Conservation (phyloP, 108 stramenopile species). For the Parmales sp. region DNA sequence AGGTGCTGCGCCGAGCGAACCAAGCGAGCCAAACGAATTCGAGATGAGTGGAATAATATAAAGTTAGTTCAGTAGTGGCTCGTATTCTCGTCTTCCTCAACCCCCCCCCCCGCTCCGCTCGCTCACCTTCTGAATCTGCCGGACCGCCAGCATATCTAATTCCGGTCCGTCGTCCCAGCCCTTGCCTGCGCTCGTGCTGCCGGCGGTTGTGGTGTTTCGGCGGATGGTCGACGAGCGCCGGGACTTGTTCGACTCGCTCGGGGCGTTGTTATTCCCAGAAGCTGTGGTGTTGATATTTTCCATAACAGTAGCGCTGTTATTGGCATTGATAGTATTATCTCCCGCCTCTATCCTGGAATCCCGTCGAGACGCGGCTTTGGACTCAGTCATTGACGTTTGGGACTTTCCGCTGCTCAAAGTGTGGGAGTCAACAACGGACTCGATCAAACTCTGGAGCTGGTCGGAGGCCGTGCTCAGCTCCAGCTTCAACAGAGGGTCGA, state of each 20-base stretch:
- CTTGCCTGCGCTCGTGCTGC: background rate
- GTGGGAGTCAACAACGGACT: background rate
- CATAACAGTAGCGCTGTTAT: background rate
- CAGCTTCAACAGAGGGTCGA: conserved; percentile 15
- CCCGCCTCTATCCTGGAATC: no score
- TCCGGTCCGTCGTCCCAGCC: background rate
- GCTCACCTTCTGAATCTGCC: conserved; percentile 27
- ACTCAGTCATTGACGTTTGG: background rate
- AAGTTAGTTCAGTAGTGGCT: no score
- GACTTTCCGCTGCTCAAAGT: background rate
- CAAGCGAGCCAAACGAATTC: no score
- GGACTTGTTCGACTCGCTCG: background rate
- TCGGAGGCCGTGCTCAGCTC: conserved; percentile 12
- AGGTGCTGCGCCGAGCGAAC: no score
- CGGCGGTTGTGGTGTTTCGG: background rate
- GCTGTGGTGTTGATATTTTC: background rate
- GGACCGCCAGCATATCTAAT: conserved; percentile 17
- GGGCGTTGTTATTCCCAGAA: background rate
- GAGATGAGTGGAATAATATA: no score
- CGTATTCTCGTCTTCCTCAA: no score
- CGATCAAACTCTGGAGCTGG: conserved; percentile 21
- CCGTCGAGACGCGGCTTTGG: no score
- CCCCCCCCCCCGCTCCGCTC: no score
- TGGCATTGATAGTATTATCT: no score
- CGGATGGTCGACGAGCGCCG: no score